Evolutionary conservation across 768 basidiomycete species (phyloP).

Genomic region (Podaxis mareebaensis): DNA sequence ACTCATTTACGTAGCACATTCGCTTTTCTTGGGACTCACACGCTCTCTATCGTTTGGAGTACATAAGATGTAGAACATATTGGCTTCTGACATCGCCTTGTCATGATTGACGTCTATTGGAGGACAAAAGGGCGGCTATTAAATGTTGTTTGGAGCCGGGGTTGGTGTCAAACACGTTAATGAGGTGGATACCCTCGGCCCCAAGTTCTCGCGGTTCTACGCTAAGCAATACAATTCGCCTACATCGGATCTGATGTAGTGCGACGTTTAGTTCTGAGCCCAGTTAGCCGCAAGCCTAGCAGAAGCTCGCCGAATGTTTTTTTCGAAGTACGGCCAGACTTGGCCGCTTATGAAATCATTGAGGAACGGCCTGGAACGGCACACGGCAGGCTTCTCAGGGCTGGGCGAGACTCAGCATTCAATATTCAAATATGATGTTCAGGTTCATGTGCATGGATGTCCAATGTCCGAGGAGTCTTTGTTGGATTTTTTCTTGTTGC

Average conservation of each 20-base stretch:
- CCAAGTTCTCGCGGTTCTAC: no score
- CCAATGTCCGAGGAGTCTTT: no score
- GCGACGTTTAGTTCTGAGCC: neutral
- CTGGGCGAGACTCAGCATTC: no score
- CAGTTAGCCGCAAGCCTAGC: neutral
- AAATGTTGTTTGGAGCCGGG: no score
- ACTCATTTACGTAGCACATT: slow-evolving; percentile 1
- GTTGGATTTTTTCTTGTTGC: no score
- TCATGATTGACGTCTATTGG: neutral
- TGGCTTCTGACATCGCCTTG: neutral
- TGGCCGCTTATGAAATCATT: neutral
- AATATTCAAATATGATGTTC: no score
- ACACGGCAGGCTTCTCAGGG: no score
- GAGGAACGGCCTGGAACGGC: neutral
- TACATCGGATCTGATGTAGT: neutral
- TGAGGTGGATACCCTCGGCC: no score
- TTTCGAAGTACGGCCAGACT: neutral
- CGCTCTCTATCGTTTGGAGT: neutral
- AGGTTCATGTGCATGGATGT: no score
- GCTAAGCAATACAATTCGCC: neutral
- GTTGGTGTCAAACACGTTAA: no score
- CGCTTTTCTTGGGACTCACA: neutral
- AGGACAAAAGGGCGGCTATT: neutral
- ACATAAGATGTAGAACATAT: neutral
- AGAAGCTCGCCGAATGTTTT: neutral